Evolutionary conservation across 106 monocot genomes (phyloP), one percentile per base, ranked within the genome.

Genomic region (Vanilla planifolia): DNA sequence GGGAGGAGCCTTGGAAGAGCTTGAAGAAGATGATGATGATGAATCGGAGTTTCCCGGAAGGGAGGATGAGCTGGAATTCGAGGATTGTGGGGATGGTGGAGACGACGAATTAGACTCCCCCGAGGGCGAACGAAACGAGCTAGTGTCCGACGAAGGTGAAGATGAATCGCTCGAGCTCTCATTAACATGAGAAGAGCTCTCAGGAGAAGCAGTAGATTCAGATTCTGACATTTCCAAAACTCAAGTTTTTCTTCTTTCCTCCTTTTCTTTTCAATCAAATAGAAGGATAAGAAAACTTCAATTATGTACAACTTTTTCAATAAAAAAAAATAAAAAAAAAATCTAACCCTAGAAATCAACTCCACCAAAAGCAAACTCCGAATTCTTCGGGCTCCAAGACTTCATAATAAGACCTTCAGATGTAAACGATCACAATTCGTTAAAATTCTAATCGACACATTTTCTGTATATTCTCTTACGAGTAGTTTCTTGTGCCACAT

Each of bases 161-260:
- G n/a, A n/a, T n/a, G n/a, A n/a, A n/a, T n/a, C n/a, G n/a, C 40
- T 40, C 7, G 40, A 40, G 40, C 14, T 14, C 14, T 40, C 2
- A 40, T 7, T 9, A 9, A n/a, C n/a, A n/a, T n/a, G n/a, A n/a
- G n/a, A n/a, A n/a, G n/a, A n/a, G n/a, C n/a, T n/a, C 15, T 6
- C 0, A 36, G 66, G 16, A 66, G 37, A 16, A 22, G 51, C 52
- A 16, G 56, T 17, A n/a, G 55, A 43, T 17, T 53, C 25, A 67
- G 55, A 52, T 1, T 51, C 50, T 6, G 57, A 36, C 57, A 57
- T 57, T 36, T 30, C 53, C 13, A 25, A 32, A 30, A 53, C 5
- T 32, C 9, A 20, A n/a, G n/a, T 32, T 19, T 9, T 37, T 37
- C 15, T 15, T 36, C 13, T 10, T 59, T 39, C 13, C 30, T 36